Evolutionary conservation across 2,329 filamentous ascomycete genomes (phyloP), one percentile per base, ranked within the genome.

Genomic region (Xylaria digitata): DNA sequence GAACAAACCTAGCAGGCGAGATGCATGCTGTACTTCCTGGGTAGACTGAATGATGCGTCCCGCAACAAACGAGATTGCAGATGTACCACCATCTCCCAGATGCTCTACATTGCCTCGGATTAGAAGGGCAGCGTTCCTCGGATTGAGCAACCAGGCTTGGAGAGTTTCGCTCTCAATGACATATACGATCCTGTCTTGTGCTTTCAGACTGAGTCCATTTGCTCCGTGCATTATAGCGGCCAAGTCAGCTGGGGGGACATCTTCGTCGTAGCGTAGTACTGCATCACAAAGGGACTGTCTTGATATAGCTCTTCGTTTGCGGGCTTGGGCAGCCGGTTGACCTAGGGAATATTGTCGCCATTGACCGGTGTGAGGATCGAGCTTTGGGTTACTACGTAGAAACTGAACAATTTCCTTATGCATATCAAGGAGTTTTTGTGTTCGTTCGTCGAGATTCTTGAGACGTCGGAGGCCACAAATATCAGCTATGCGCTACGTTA

Each of bases 51-150:
- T 45, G 19, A 64, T n/a, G 15, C 64, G 65, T 6, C 55, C 65
- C 9, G 65, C 60, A 13, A 58, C 60, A 49, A 67, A 64, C 1
- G 61, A 67, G 40, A 67, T 61, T 1, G 60, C 65, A 4, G 60
- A 52, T 30, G 32, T 34, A 37, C 52, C 30, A 26, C 43, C 26
- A 1, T 26, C 58, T 37, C 53, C 50, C 17, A 61, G 23, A 3
- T 15, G 82, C 86, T 60, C 57, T 7, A 32, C 13, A 21, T 21
- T 42, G 58, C 40, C 66, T 30, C 66, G n/a, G 19, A 67, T 48
- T 6, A 67, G 61, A 37, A 67, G 61, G 8, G 49, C 57, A 15
- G 50, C 50, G 40, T 65, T 67, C 56, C 59, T 57, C 9, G 61
- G 30, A 30, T 32, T 59, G 2, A 67, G 48, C 15, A 67, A 46